phyloP scores from a whole-genome alignment of 495 filamentous ascomycete species.

The Thozetella sp. region DNA sequence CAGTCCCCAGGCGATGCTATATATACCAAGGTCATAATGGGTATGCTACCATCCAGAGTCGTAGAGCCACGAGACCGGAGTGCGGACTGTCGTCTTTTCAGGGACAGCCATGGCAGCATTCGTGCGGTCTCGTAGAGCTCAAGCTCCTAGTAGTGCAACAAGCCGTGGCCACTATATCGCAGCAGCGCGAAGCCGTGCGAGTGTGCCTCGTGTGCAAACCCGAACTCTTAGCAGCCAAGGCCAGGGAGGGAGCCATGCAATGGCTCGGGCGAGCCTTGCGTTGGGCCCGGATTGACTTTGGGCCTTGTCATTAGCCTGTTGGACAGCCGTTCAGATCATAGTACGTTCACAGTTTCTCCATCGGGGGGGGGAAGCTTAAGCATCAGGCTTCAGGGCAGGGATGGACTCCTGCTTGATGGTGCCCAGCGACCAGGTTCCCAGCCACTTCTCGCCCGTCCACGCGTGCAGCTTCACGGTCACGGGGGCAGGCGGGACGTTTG shows the following conservation, averaged over 20 bases:
- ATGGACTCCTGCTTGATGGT: neutral
- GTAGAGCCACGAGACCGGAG: neutral
- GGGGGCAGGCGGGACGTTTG: neutral
- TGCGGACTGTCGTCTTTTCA: neutral
- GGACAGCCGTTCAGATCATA: too few species aligned
- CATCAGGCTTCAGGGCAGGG: too few species aligned
- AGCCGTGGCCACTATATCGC: neutral
- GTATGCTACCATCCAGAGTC: too few species aligned
- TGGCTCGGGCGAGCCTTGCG: too few species aligned
- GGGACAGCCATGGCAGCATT: neutral
- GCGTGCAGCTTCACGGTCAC: neutral
- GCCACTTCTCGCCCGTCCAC: neutral
- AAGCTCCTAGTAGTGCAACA: neutral
- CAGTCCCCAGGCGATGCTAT: too few species aligned
- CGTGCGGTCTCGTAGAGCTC: neutral
- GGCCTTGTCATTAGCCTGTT: neutral
- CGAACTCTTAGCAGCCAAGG: neutral
- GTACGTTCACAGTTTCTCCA: too few species aligned
- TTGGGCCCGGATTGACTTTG: too few species aligned
- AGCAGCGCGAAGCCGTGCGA: neutral
- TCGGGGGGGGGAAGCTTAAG: too few species aligned
- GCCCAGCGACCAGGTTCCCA: neutral
- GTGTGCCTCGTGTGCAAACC: neutral
- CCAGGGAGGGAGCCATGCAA: too few species aligned
- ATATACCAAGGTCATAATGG: too few species aligned